Conservation (phyloP, 331 rosid species). For the Cydonia oblonga region DNA sequence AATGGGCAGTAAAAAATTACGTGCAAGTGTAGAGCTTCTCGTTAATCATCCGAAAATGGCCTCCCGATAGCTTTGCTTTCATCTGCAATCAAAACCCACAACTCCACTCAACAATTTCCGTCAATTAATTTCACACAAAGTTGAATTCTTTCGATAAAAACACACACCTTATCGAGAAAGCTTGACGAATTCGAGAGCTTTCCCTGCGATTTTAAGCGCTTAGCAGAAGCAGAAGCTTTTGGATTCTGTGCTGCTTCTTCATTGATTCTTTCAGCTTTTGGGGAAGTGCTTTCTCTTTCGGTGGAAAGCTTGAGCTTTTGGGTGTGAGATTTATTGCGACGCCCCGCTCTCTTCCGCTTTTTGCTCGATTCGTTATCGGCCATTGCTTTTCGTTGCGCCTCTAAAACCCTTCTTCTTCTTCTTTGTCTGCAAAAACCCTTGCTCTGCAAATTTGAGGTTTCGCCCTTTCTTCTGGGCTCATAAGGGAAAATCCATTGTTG, state of each 20-base stretch:
- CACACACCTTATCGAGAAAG: conserved; percentile 56
- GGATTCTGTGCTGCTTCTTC: not conserved
- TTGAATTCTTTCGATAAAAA: not conserved
- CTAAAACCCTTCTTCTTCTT: not conserved
- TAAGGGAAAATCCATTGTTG: not conserved
- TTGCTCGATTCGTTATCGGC: conserved; percentile 22
- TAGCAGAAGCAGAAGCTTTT: conserved; percentile 15
- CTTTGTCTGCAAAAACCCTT: not conserved
- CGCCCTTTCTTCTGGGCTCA: not conserved
- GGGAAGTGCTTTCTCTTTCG: not conserved
- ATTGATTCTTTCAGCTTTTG: not conserved
- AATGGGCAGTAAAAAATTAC: conserved; percentile 22
- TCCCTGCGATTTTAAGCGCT: conserved; percentile 21
- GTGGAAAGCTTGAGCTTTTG: not conserved
- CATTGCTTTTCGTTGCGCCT: conserved; percentile 15
- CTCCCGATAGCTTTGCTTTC: conserved; percentile 81
- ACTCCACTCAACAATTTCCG: not conserved
- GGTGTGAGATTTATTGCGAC: conserved; percentile 8
- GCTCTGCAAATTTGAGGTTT: not conserved
- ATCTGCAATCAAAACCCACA: conserved; percentile 38
- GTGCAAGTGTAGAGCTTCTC: conserved; percentile 98
- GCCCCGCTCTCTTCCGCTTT: conserved; percentile 42
- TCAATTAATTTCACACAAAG: not conserved
- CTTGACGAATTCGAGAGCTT: conserved; percentile 30
- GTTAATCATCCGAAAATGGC: conserved; percentile 91